Percentiles rank a stretch among this genome's conserved stretches.
phyloP scores from a whole-genome alignment of 164 flowering plant species.

The Vitis rupestris region DNA sequence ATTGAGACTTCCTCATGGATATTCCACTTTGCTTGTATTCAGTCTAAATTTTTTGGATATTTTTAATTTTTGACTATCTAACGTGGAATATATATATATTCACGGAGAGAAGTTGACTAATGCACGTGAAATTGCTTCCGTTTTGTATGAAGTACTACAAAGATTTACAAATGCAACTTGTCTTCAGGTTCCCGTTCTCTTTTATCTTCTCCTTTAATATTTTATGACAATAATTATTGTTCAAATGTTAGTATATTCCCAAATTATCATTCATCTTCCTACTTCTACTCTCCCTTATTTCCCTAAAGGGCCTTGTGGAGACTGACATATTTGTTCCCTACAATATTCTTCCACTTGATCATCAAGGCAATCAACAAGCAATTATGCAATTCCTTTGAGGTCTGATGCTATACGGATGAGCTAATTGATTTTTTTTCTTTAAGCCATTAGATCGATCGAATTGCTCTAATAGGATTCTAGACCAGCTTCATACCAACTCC shows the following conservation, averaged over 20 bases:
- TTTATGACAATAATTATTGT: conserved; percentile 1
- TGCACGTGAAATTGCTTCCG: conserved; percentile 66
- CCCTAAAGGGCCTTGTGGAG: conserved; percentile 46
- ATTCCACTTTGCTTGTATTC: background rate
- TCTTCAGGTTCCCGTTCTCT: conserved; percentile 44
- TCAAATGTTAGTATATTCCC: background rate
- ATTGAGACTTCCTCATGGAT: conserved; percentile 2
- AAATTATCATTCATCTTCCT: background rate
- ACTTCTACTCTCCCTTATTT: background rate
- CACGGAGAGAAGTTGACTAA: conserved; percentile 57
- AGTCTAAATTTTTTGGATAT: background rate
- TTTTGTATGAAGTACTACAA: conserved; percentile 63
- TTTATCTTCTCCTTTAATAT: background rate
- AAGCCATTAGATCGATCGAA: conserved; percentile 1
- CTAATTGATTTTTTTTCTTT: background rate
- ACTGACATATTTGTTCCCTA: conserved; percentile 54
- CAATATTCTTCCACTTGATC: conserved; percentile 92
- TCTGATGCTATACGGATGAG: conserved; percentile 25
- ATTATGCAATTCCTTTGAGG: conserved; percentile 93
- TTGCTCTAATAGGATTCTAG: background rate
- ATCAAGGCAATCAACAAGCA: conserved; percentile 72
- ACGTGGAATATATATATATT: conserved; percentile 5
- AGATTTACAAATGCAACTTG: conserved; percentile 56
- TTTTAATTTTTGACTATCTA: background rate
- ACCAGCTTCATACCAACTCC: background rate